Conservation (phyloP, 1,139 yeast species). For the Eremothecium sinecaudum region DNA sequence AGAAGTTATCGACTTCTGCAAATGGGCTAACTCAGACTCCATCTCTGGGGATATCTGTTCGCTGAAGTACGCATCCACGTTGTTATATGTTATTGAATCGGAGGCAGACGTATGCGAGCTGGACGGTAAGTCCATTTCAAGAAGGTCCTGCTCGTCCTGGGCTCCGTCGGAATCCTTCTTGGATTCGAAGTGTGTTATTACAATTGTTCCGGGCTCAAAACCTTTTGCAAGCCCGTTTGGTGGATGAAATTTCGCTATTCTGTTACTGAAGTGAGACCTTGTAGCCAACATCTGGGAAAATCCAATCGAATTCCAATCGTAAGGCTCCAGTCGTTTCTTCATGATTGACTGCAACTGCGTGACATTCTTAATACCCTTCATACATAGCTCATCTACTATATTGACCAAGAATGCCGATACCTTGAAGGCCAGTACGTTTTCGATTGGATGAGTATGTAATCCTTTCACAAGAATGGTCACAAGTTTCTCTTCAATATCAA, state of each 20-base stretch:
- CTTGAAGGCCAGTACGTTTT: conserved; percentile 3
- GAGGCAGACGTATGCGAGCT: too few relatives aligned
- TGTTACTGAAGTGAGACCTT: conserved; percentile 4
- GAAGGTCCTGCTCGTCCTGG: too few relatives aligned
- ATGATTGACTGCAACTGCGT: conserved; percentile 3
- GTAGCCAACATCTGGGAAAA: conserved; percentile 4
- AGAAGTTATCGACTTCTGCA: not conserved
- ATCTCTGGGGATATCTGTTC: too few relatives aligned
- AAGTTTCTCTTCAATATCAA: conserved; percentile 1
- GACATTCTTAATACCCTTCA: conserved; percentile 4
- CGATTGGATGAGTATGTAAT: conserved; percentile 2
- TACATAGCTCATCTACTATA: conserved; percentile 4
- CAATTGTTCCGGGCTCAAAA: conserved; percentile 5
- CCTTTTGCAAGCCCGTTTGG: conserved; percentile 4
- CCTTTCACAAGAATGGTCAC: conserved; percentile 5
- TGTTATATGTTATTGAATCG: too few relatives aligned
- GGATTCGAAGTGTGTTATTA: conserved; percentile 5
- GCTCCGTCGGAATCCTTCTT: not conserved
- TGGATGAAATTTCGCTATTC: conserved; percentile 4
- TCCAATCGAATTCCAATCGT: conserved; percentile 4
- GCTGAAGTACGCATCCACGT: too few relatives aligned
- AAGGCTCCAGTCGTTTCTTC: conserved; percentile 1
- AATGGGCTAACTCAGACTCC: not conserved
- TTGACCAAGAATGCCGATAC: conserved; percentile 3
- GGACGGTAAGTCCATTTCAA: too few relatives aligned